Base-by-base conservation (phyloP, 108 stramenopile genomes). In the Cyclostephanos invisitatus region DNA sequence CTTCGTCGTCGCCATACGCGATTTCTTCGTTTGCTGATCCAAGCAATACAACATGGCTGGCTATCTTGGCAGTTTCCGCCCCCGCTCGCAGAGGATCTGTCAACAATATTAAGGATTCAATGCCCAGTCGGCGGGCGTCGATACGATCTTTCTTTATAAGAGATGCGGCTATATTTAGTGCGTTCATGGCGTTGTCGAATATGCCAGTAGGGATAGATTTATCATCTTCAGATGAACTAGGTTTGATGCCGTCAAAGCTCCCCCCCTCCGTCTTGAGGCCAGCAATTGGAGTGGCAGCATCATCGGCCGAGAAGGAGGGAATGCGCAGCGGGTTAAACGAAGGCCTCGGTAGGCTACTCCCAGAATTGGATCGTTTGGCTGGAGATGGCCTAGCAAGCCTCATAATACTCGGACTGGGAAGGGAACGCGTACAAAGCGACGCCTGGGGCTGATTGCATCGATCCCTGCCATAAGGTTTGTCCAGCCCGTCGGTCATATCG, bases 101-200 rank as follows among this genome's bases (percentile, higher is more conserved):
- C 35, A 94, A 63, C 29, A 94, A 47, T 32, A 87, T 87, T 17
- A 94, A 82, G 37, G 84, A 86, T 66, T 95, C 94, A 60, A 95
- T 77, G 15, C 94, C 94, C 20, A 95, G 68, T 40, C 82, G 77
- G 21, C 84, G 72, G 7, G 94, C 94, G 81, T 95, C 94, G 72
- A 92, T 85, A 29, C 94, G 89, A 75, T 95, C 94, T 68, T 92
- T 95, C 84, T 83, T 88, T 47, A 95, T 68, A 20, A 95, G 73
- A 29, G 89, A 85, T 36, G 89, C 90, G 15, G 94, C 94, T 72
- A 95, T 95, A 48, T 74, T 78, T 27, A 82, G 49, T 24, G 78
- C 72, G 59, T 89, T 88, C 67, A 94, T 68, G 24, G 90, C 93
- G 63, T 92, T 82, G 35, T 91, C 81, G 2, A 90, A 82, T 72